Percentiles rank a stretch among this genome's conserved stretches.
phyloP scores from a whole-genome alignment of 2,329 filamentous ascomycete species.

The Tolypocladium cylindrosporum region DNA sequence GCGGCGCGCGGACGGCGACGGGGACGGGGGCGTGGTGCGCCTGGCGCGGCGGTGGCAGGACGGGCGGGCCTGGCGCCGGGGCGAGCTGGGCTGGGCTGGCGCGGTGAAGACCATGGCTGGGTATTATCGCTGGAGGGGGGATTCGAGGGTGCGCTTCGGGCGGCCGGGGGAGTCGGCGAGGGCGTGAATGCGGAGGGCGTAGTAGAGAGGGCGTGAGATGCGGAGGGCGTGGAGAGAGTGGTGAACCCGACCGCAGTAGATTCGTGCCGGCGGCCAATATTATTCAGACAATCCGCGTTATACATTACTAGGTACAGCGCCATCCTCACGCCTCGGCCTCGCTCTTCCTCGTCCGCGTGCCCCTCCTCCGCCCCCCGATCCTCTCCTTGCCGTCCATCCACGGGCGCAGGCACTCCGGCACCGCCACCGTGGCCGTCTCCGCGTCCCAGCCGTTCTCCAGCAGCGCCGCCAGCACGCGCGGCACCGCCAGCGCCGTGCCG shows the following conservation, averaged over 20 bases:
- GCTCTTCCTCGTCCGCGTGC: slow-evolving; percentile 1
- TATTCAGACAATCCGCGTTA: background rate
- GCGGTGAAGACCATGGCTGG: background rate
- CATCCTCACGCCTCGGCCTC: background rate
- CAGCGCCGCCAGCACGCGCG: slow-evolving; percentile 77
- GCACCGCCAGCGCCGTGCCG: slow-evolving; percentile 86
- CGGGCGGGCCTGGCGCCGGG: background rate
- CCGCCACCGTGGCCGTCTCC: slow-evolving; percentile 49
- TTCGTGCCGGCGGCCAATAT: background rate
- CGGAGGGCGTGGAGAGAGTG: background rate
- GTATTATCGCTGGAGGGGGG: background rate
- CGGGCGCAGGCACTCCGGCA: slow-evolving; percentile 69
- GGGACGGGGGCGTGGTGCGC: background rate
- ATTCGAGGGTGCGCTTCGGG: background rate
- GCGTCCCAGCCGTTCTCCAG: slow-evolving; percentile 88
- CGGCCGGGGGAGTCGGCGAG: background rate
- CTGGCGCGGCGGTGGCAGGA: background rate
- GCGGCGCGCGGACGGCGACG: background rate
- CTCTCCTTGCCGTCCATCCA: slow-evolving; percentile 73
- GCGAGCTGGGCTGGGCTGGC: background rate
- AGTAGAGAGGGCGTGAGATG: background rate
- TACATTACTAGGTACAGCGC: background rate
- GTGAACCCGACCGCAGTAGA: background rate
- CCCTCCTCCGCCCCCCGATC: slow-evolving; percentile 37
- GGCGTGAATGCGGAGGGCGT: background rate